Conservation (phyloP, 345 rosid species). For the Salix suchowensis region DNA sequence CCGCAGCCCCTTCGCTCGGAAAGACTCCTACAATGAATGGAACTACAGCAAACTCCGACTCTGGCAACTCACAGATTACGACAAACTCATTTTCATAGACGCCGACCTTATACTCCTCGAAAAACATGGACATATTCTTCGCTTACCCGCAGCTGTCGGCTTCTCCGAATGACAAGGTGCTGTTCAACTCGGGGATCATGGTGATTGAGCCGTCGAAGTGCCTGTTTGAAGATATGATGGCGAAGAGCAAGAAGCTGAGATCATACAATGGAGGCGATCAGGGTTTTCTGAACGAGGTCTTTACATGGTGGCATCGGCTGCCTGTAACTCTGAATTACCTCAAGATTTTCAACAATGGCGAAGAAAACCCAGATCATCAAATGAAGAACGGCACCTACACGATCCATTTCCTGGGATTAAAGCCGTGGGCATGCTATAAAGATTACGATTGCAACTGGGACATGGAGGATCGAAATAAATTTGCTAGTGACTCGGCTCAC, state of each 20-base stretch:
- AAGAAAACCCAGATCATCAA: conserved; percentile 6
- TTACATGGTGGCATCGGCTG: conserved; percentile 87
- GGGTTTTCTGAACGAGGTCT: conserved; percentile 70
- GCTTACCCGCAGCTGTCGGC: conserved; percentile 68
- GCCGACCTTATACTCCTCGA: conserved; percentile 54
- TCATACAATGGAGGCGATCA: conserved; percentile 92
- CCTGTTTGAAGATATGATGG: conserved; percentile 50
- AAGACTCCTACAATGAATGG: conserved; percentile 75
- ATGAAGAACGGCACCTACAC: conserved; percentile 22
- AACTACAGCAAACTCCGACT: conserved; percentile 82
- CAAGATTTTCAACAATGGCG: conserved; percentile 29
- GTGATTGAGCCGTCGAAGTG: conserved; percentile 79
- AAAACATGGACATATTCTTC: conserved; percentile 55
- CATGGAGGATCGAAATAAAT: conserved; percentile 18
- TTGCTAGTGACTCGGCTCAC: conserved; percentile 64
- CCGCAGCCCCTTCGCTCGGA: conserved; percentile 50
- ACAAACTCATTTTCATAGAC: conserved; percentile 69
- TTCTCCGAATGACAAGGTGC: conserved; percentile 24
- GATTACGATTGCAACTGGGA: conserved; percentile 98
- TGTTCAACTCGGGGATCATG: conserved; percentile 87
- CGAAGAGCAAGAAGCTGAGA: conserved; percentile 29
- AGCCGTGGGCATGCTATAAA: conserved; percentile 89
- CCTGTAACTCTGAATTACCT: conserved; percentile 46
- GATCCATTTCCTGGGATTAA: conserved; percentile 68
- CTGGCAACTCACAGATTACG: conserved; percentile 59